Evolutionary conservation across 176 grass and related monocot species (phyloP).

Genomic region (Triticum monococcum): DNA sequence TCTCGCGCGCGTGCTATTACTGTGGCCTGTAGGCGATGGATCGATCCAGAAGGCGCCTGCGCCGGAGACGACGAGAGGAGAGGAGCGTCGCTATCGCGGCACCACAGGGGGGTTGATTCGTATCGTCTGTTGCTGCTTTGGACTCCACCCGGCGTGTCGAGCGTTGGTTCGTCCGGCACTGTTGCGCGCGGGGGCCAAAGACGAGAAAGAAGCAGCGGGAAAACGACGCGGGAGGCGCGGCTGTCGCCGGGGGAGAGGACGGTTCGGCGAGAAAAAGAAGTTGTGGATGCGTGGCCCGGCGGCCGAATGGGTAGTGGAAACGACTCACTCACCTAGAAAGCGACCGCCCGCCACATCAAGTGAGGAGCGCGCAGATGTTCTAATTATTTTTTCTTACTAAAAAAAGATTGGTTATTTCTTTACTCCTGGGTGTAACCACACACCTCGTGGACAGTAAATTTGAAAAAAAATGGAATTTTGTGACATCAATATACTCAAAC

Average conservation of each 20-base stretch:
- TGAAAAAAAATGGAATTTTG: too few relatives aligned
- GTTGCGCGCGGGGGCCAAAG: background rate
- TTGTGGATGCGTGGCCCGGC: constrained; percentile 31
- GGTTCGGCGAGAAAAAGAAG: constrained; percentile 20
- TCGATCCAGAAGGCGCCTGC: background rate
- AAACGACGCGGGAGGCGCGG: background rate
- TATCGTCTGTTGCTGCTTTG: background rate
- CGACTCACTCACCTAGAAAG: constrained; percentile 6
- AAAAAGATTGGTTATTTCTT: too few relatives aligned
- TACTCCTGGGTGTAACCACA: too few relatives aligned
- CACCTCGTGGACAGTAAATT: too few relatives aligned
- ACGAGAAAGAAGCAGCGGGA: background rate
- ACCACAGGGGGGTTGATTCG: background rate
- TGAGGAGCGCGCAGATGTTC: too few relatives aligned
- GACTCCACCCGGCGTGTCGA: constrained; percentile 19
- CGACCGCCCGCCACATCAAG: constrained; percentile 16
- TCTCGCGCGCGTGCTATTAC: background rate
- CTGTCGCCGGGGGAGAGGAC: background rate
- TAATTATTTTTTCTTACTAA: too few relatives aligned
- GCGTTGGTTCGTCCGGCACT: background rate
- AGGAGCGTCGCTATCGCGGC: background rate
- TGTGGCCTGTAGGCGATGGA: too few relatives aligned
- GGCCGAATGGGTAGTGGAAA: constrained; percentile 29
- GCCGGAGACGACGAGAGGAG: background rate
- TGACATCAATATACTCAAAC: too few relatives aligned